Conservation (phyloP, 805 yeast species). For the Candida silvicultrix region DNA sequence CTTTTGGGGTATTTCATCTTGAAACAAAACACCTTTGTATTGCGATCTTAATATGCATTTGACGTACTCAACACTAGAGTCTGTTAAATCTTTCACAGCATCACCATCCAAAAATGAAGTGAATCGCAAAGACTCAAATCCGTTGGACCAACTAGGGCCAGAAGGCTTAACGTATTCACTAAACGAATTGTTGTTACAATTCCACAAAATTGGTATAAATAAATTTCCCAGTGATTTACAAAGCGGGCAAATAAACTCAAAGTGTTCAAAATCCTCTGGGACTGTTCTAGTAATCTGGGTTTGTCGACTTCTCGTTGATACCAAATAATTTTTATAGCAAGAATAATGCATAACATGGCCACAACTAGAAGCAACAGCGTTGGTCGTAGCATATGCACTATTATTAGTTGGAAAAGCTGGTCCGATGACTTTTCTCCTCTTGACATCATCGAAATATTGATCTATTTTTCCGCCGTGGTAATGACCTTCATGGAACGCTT, state of each 20-base stretch:
- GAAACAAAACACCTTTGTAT: conserved; percentile 4
- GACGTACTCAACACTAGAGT: conserved; percentile 8
- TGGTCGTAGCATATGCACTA: conserved; percentile 8
- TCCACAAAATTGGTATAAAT: conserved; percentile 72
- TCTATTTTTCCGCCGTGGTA: conserved; percentile 27
- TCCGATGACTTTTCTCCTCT: conserved; percentile 45
- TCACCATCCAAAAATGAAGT: conserved; percentile 5
- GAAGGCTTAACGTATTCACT: conserved; percentile 5
- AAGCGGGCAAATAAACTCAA: conserved; percentile 82
- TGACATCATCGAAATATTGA: conserved; percentile 29
- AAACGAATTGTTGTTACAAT: conserved; percentile 32
- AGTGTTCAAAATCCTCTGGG: conserved; percentile 65
- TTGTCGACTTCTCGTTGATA: conserved; percentile 47
- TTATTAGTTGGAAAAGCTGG: conserved; percentile 57
- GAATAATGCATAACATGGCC: conserved; percentile 90
- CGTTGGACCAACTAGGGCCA: conserved; percentile 12
- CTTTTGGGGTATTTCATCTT: conserved; percentile 2
- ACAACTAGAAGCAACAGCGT: conserved; percentile 55
- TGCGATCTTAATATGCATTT: conserved; percentile 3
- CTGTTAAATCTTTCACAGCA: conserved; percentile 1
- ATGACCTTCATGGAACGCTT: conserved; percentile 45
- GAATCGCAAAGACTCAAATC: conserved; percentile 6
- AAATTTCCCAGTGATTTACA: conserved; percentile 84
- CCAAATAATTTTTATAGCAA: conserved; percentile 63
- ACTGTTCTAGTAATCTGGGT: conserved; percentile 76